Evolutionary conservation across 2,329 filamentous ascomycete genomes (phyloP).

Genomic region (Thelonectria olida): DNA sequence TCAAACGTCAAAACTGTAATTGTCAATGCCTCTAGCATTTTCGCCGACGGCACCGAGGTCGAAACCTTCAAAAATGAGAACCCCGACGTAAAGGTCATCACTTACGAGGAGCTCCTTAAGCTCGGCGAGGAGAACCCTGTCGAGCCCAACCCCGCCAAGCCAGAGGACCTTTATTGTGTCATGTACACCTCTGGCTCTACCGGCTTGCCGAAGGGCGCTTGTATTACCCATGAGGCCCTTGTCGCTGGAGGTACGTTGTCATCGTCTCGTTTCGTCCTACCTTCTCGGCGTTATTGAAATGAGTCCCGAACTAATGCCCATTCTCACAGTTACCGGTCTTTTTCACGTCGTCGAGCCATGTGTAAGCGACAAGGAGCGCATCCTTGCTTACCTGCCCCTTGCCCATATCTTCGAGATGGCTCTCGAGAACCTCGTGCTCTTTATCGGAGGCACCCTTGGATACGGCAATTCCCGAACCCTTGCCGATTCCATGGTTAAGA

Average conservation of each 20-base stretch:
- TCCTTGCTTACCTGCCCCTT: slow-evolving; percentile 91
- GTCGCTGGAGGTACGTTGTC: slow-evolving; percentile 71
- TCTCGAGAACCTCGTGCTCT: slow-evolving; percentile 90
- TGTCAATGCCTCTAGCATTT: slow-evolving; percentile 67
- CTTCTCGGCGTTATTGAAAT: neutral
- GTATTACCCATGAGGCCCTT: slow-evolving; percentile 82
- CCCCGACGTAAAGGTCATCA: slow-evolving; percentile 61
- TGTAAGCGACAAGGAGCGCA: slow-evolving; percentile 78
- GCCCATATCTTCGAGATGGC: slow-evolving; percentile 97
- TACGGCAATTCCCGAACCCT: slow-evolving; percentile 93
- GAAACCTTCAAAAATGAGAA: slow-evolving; percentile 66
- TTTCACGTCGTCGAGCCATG: slow-evolving; percentile 80
- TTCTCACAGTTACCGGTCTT: slow-evolving; percentile 74
- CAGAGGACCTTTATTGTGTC: slow-evolving; percentile 83
- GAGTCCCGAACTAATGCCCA: slow-evolving; percentile 27
- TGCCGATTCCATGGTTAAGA: slow-evolving; percentile 84
- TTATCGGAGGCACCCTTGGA: slow-evolving; percentile 90
- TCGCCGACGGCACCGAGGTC: slow-evolving; percentile 61
- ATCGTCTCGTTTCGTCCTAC: neutral
- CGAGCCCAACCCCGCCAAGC: slow-evolving; percentile 75
- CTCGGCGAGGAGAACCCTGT: slow-evolving; percentile 74
- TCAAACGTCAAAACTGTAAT: slow-evolving; percentile 67
- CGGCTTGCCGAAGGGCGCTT: slow-evolving; percentile 87
- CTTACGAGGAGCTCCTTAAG: slow-evolving; percentile 63
- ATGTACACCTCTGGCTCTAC: slow-evolving; percentile 92